Percentiles rank a stretch among this genome's conserved stretches.
Conservation (phyloP, 108 stramenopile genomes). For the Hondaea fermentalgiana region DNA sequence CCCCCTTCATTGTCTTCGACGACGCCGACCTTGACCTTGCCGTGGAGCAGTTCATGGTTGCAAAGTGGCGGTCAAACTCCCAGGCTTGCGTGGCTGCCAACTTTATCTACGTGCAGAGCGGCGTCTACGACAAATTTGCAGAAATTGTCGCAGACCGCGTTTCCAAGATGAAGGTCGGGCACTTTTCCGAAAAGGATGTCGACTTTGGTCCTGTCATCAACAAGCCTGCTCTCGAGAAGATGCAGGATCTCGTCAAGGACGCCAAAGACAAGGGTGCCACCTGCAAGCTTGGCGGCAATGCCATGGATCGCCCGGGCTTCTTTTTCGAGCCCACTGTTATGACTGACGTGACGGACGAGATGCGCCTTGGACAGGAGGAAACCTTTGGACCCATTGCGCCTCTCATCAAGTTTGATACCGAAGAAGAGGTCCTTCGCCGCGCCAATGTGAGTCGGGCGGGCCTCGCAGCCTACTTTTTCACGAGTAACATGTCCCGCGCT, state of each 20-base stretch:
- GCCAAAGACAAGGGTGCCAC: conserved; percentile 67
- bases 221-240: conserved; percentile 39
- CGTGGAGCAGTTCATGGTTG: conserved; percentile 61
- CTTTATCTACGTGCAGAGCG: conserved; percentile 70
- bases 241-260: conserved; percentile 59
- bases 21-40: conserved; percentile 78
- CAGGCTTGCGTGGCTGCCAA: conserved; percentile 90
- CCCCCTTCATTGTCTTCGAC: conserved; percentile 81
- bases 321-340: conserved; percentile 81
- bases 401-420: conserved; percentile 39
- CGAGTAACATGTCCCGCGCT: conserved; percentile 26
- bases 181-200: conserved; percentile 50
- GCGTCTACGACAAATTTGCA: conserved; percentile 65
- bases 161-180: conserved; percentile 53
- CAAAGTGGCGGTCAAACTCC: conserved; percentile 81
- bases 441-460: conserved; percentile 48
- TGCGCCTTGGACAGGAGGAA: conserved; percentile 44
- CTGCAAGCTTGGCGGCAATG: conserved; percentile 57
- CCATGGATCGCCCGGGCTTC: conserved; percentile 42
- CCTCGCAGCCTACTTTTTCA: conserved; percentile 45
- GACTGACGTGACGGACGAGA: conserved; percentile 49
- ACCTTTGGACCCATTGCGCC: conserved; percentile 57
- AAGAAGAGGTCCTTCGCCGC: conserved; percentile 43
- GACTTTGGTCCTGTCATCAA: conserved; percentile 77
- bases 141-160: conserved; percentile 39